phyloP scores from a whole-genome alignment of 495 filamentous ascomycete species.

The Trichoderma erinaceum region DNA sequence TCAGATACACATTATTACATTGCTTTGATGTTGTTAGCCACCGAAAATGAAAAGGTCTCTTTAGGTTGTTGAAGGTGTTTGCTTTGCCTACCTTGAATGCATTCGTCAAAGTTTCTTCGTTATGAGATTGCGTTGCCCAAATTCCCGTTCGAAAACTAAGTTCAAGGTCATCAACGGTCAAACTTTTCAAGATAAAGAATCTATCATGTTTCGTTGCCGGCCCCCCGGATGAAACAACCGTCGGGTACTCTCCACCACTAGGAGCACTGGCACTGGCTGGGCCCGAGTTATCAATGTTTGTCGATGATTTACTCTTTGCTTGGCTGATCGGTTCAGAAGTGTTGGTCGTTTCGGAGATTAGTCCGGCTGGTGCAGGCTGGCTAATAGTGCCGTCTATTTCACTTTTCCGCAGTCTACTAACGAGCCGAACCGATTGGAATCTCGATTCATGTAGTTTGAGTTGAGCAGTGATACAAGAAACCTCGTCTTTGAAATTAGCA shows the following conservation, averaged over 20 bases:
- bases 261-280: slow-evolving; percentile 22
- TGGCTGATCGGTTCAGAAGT: slow-evolving; percentile 19
- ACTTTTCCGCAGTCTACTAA: slow-evolving; percentile 78
- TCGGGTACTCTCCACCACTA: slow-evolving; percentile 11
- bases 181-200: slow-evolving; percentile 90
- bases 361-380: slow-evolving; percentile 48
- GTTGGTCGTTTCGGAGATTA: slow-evolving; percentile 29
- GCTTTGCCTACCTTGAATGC: slow-evolving; percentile 63
- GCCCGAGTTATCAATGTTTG: slow-evolving; percentile 20
- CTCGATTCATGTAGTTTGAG: slow-evolving; percentile 83
- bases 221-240: slow-evolving; percentile 17
- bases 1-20: slow-evolving; percentile 78
- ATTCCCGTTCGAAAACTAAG: slow-evolving; percentile 78
- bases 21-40: neutral
- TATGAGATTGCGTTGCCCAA: slow-evolving; percentile 95
- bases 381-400: slow-evolving; percentile 44
- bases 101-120: slow-evolving; percentile 74
- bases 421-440: slow-evolving; percentile 82
- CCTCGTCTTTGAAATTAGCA: slow-evolving; percentile 87
- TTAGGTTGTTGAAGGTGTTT: neutral
- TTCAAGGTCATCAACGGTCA: slow-evolving; percentile 92
- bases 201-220: slow-evolving; percentile 50
- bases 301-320: slow-evolving; percentile 20
- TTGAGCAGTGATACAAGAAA: slow-evolving; percentile 69
- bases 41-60: neutral